Evolutionary conservation across 805 yeast species (phyloP), one percentile per base, ranked within the genome.

Genomic region (Zygoascus ofunaensis): DNA sequence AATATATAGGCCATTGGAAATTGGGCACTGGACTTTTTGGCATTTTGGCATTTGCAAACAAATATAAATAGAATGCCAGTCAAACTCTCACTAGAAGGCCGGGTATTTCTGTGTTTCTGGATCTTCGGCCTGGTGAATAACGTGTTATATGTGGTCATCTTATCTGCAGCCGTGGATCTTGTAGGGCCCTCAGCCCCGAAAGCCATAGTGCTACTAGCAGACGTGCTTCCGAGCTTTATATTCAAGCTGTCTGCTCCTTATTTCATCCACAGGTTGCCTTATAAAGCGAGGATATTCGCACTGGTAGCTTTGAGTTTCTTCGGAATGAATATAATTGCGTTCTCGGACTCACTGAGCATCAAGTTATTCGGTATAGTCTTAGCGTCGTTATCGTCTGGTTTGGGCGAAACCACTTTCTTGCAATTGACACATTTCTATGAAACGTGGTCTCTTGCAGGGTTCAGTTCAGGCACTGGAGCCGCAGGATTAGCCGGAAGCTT

Each of bases 391-490:
- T 80, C 94, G 15, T 81, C 95, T 0, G 97, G 97, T 0, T 64
- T 89, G 20, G 98, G 98, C 0, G 98, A 90, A 59, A 68, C 84
- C 4, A 85, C 96, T 0, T 90, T 90, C 52, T 64, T 90, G 36
- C 95, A 85, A 59, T 65, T 90, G 61, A 86, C 96, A 1, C 95
- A 89, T 58, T 81, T 69, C 54, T 87, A 78, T 60, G 72, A 69
- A 17, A 69, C 70, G 15, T 52, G 59, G n/a, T 69, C 94, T 3
- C 66, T 90, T 38, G 77, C 80, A 41, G 97, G 94, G 0, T 90
- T 94, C 77, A 83, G 95, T 18, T 76, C 87, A 5, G 98, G 98
- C 1, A 90, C 97, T 0, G 97, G 98, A 2, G 94, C 87, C 17
- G 97, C 98, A 1, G 98, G 98, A 0, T 61, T 90, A 4, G 72